Percentiles rank a stretch among this genome's conserved stretches.
phyloP scores from a whole-genome alignment of 2,329 filamentous ascomycete genomes.

The Pseudonectria buxi region DNA sequence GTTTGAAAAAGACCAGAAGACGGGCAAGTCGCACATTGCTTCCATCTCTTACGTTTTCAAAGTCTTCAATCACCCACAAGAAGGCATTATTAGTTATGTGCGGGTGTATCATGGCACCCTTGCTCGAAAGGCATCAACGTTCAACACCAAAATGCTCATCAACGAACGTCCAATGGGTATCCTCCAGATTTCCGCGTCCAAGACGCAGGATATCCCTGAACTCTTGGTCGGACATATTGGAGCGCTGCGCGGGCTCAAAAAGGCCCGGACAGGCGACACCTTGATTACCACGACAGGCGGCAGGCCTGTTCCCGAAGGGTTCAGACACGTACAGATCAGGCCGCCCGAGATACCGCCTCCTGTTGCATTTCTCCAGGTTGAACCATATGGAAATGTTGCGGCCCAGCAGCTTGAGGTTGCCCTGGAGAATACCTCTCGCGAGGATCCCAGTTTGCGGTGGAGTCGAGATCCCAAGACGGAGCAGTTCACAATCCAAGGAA shows the following conservation, averaged over 20 bases:
- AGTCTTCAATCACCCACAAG: slow-evolving; percentile 79
- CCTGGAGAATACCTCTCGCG: slow-evolving; percentile 70
- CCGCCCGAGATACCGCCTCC: slow-evolving; percentile 87
- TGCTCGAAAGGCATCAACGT: slow-evolving; percentile 66
- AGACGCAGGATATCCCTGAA: slow-evolving; percentile 75
- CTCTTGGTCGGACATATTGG: slow-evolving; percentile 87
- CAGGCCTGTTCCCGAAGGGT: slow-evolving; percentile 57
- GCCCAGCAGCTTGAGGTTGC: slow-evolving; percentile 73
- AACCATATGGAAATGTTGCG: slow-evolving; percentile 69
- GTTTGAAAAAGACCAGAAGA: slow-evolving; percentile 31
- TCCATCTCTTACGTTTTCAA: slow-evolving; percentile 76
- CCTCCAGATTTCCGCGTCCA: slow-evolving; percentile 82
- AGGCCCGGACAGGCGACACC: slow-evolving; percentile 90
- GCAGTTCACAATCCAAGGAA: slow-evolving; percentile 87
- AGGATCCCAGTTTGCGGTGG: slow-evolving; percentile 88
- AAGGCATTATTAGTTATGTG: slow-evolving; percentile 85
- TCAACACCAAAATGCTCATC: slow-evolving; percentile 78
- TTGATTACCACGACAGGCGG: slow-evolving; percentile 63
- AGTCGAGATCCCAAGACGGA: slow-evolving; percentile 82
- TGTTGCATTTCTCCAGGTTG: slow-evolving; percentile 93
- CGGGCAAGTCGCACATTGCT: slow-evolving; percentile 29
- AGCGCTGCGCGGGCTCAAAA: slow-evolving; percentile 82
- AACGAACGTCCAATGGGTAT: slow-evolving; percentile 75
- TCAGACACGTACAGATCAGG: slow-evolving; percentile 73
- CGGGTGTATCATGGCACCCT: slow-evolving; percentile 84